Base-by-base conservation (phyloP, 306 rosid species). In the Fragaria ananassa region DNA sequence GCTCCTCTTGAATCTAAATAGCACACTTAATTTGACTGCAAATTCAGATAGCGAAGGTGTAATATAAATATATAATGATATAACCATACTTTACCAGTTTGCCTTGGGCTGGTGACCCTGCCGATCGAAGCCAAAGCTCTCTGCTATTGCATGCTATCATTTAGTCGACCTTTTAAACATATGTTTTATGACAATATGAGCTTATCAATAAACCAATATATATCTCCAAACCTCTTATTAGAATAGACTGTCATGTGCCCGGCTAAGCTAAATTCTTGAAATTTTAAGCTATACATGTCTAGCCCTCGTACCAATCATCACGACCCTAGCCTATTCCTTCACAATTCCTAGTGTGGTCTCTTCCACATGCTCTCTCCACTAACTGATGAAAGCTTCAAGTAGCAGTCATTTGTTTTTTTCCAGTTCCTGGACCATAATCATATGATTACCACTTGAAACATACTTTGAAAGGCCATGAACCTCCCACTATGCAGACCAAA, bases 291-390 rank as follows among this genome's bases (percentile, higher is more conserved):
- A 61, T 61, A 29, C 3, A 29, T 61, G 31, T n/a, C 11, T 42
- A 72, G 67, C 61, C 67, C 25, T 72, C 21, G 13, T 7, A 5
- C 5, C 68, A 21, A 15, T 56, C 76, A 23, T 54, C 23, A 71
- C 25, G 65, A 13, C 51, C 66, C 64, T 58, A 58, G 35, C 64
- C 39, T 39, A 39, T 25, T 42, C 42, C 56, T 23, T 73, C 56
- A 15, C 39, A 64, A 31, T 37, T 7, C 10, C 23, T 72, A 37
- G 76, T 54, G 23, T 72, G 39, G 65, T 54, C 66, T 37, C 66
- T 54, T 54, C 50, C 76, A 39, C 76, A 25, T 27, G 53, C 54
- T 73, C 41, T 57, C 4, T 8, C 54, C 76, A 73, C 56, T 57
- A 42, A 41, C 19, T 23, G 49, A 35, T 34, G 68, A 13, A 63